Percentiles rank a stretch among this genome's conserved stretches.
phyloP scores from a whole-genome alignment of 1,284 basidiomycete genomes.

The Cryptococcus floricola region DNA sequence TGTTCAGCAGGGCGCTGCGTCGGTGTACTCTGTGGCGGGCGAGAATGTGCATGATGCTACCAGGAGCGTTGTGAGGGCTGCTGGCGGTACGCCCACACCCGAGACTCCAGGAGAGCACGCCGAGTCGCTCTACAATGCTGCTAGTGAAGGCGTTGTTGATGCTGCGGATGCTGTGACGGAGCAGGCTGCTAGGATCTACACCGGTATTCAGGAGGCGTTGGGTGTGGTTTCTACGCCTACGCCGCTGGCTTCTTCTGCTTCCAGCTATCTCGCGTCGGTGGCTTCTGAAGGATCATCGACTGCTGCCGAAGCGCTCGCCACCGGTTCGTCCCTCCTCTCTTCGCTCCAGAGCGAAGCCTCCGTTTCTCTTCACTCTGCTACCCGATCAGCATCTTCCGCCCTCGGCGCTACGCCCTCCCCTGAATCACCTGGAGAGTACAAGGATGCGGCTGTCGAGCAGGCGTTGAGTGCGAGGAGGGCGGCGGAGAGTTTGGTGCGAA shows the following conservation, averaged over 20 bases:
- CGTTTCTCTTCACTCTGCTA: slow-evolving; percentile 14
- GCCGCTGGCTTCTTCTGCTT: slow-evolving; percentile 17
- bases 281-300: slow-evolving; percentile 13
- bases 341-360: slow-evolving; percentile 17
- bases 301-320: slow-evolving; percentile 15
- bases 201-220: slow-evolving; percentile 20
- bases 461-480: slow-evolving; percentile 10
- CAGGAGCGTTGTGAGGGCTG: slow-evolving; percentile 11
- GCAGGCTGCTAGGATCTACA: slow-evolving; percentile 13
- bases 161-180: slow-evolving; percentile 11
- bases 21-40: slow-evolving; percentile 10
- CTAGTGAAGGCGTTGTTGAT: slow-evolving; percentile 22
- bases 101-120: slow-evolving; percentile 15
- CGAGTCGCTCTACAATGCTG: slow-evolving; percentile 17
- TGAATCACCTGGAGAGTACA: slow-evolving; percentile 16
- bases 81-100: slow-evolving; percentile 20
- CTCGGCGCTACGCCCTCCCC: slow-evolving; percentile 19
- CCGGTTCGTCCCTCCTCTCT: slow-evolving; percentile 20
- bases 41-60: slow-evolving; percentile 19
- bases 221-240: slow-evolving; percentile 19
- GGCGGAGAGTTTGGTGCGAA: slow-evolving; percentile 11
- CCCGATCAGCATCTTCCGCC: slow-evolving; percentile 12
- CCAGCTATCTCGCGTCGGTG: slow-evolving; percentile 20
- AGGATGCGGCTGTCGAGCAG: slow-evolving; percentile 6
- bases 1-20: slow-evolving; percentile 9